These are phyloP conservation scores for Fragilaria radians DNA, from an alignment of 108 stramenopile species.

Conservation along the genomic window DNA sequence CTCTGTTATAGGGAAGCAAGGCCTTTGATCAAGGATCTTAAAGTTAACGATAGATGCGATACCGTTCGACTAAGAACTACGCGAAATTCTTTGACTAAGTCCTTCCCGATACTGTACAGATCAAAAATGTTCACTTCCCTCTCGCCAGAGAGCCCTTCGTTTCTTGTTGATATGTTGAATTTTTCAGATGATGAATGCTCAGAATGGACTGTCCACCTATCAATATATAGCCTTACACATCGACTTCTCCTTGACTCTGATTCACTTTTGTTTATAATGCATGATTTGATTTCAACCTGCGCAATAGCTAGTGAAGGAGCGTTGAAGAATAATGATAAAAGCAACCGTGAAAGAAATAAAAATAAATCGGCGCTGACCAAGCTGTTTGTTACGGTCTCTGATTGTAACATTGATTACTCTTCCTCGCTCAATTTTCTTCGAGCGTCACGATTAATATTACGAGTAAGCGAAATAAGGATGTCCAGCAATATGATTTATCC, in stretches of 20 bases:
- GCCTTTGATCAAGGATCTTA: not conserved
- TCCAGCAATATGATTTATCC: constrained; percentile 69
- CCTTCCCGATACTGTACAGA: constrained; percentile 51
- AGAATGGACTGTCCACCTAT: constrained; percentile 37
- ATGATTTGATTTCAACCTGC: too few relatives aligned
- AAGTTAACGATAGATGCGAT: constrained; percentile 20
- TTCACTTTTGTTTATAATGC: too few relatives aligned
- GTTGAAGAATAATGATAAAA: not conserved
- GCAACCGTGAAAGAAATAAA: not conserved
- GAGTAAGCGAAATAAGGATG: constrained; percentile 61
- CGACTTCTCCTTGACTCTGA: constrained; percentile 48
- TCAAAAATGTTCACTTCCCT: constrained; percentile 52
- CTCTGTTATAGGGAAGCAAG: not conserved
- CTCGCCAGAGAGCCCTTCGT: constrained; percentile 60
- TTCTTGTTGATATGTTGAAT: constrained; percentile 47
- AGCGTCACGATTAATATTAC: constrained; percentile 42
- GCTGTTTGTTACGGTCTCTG: constrained; percentile 53
- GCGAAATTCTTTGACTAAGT: constrained; percentile 13
- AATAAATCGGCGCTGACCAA: constrained; percentile 7
- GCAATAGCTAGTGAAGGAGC: not conserved
- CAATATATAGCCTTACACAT: constrained; percentile 65
- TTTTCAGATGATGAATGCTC: constrained; percentile 9
- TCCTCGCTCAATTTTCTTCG: constrained; percentile 35
- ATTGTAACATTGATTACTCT: constrained; percentile 72
- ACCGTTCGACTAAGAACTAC: constrained; percentile 15